Evolutionary conservation across 768 basidiomycete genomes (phyloP).

Genomic region (Trametes cinnabarina): DNA sequence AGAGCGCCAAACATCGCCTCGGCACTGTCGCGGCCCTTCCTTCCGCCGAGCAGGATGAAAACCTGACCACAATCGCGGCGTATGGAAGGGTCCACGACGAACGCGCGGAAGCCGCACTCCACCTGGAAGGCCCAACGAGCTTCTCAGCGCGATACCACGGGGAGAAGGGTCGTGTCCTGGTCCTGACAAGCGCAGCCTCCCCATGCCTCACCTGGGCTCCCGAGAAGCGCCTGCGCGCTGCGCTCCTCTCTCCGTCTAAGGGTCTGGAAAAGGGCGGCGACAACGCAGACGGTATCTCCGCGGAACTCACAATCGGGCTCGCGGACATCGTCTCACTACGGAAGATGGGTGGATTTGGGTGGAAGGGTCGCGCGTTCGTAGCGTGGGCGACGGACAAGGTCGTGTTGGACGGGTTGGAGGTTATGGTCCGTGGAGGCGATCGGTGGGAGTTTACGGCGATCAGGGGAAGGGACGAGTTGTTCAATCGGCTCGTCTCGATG

Average conservation of each 20-base stretch:
- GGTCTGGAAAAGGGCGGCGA: constrained; percentile 8
- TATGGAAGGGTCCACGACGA: not conserved
- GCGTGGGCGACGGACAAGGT: constrained; percentile 32
- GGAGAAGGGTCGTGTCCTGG: constrained; percentile 29
- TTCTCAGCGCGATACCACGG: constrained; percentile 32
- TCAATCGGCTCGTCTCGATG: constrained; percentile 32
- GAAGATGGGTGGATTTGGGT: constrained; percentile 39
- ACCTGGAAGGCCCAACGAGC: constrained; percentile 31
- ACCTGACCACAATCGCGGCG: not conserved
- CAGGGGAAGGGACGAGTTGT: constrained; percentile 35
- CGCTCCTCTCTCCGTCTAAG: constrained; percentile 10
- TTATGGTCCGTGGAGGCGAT: constrained; percentile 26
- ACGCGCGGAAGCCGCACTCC: constrained; percentile 7
- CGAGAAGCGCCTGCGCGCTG: constrained; percentile 18
- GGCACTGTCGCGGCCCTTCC: constrained; percentile 30
- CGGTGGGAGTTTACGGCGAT: constrained; percentile 29
- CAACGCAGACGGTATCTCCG: constrained; percentile 16
- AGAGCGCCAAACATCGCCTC: constrained; percentile 30
- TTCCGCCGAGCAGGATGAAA: not conserved
- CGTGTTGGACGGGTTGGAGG: constrained; percentile 32
- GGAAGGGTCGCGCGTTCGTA: constrained; percentile 38
- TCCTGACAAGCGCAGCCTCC: constrained; percentile 32
- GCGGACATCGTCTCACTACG: constrained; percentile 29
- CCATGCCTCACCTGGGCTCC: constrained; percentile 31
- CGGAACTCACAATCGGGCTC: constrained; percentile 32